These are phyloP conservation scores for Paramecium tetraurelia DNA, from an alignment of 73 alveolate species.

Conservation along the genomic window DNA sequence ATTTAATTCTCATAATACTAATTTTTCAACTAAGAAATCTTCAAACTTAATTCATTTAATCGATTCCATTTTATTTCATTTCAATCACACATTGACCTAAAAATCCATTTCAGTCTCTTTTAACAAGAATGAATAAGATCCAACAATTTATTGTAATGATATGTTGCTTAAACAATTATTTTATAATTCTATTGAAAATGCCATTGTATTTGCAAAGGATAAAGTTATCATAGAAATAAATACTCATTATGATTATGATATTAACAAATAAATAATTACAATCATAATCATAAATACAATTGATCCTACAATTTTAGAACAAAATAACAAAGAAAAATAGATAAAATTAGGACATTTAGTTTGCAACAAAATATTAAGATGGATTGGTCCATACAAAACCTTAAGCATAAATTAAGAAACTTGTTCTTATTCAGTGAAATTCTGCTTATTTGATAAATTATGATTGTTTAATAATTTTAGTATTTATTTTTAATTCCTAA, in stretches of 20 bases:
- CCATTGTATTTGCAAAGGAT: neutral
- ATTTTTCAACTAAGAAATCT: neutral
- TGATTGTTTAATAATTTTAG: neutral
- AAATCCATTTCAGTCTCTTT: neutral
- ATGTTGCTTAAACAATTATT: neutral
- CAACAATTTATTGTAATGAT: neutral
- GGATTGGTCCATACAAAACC: neutral
- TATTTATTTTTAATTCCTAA: neutral
- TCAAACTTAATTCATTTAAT: neutral
- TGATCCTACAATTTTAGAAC: neutral
- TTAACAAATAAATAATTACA: neutral
- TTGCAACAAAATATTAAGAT: neutral
- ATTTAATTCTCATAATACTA: neutral
- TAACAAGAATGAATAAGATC: neutral
- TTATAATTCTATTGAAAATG: neutral
- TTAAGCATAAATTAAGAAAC: neutral
- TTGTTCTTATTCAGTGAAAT: neutral
- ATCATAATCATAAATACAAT: neutral
- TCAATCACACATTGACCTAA: neutral
- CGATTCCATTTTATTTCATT: neutral
- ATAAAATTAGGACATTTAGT: neutral
- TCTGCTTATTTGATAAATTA: neutral
- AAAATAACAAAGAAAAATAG: neutral
- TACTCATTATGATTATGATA: neutral
- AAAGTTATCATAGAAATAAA: neutral